Percentiles rank a stretch among this genome's conserved stretches.
These are phyloP conservation scores for Cryptococcus deneoformans DNA, from an alignment of 1,284 basidiomycete genomes.

Conservation along the genomic window DNA sequence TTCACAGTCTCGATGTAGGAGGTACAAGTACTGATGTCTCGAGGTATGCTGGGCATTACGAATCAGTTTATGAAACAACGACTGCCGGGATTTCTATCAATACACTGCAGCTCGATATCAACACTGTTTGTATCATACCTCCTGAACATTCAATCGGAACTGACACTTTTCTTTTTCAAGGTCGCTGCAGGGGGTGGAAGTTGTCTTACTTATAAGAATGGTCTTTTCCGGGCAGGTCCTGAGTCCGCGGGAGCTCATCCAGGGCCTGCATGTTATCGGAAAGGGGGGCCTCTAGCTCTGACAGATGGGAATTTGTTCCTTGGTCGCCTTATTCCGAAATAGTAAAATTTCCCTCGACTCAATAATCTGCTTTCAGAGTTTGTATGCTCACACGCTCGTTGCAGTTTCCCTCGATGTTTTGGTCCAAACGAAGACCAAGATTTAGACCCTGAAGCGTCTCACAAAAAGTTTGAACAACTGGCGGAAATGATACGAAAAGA, in stretches of 20 bases:
- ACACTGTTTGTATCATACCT: conserved; percentile 54
- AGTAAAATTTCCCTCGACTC: conserved; percentile 30
- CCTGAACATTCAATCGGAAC: too few species aligned
- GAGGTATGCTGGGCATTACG: conserved; percentile 78
- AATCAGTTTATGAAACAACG: conserved; percentile 85
- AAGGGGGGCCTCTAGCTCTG: conserved; percentile 65
- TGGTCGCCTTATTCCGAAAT: conserved; percentile 73
- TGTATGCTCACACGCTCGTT: background rate
- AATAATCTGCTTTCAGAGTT: background rate
- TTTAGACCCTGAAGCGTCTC: conserved; percentile 68
- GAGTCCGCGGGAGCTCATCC: conserved; percentile 76
- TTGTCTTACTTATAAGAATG: conserved; percentile 73
- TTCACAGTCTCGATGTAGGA: conserved; percentile 60
- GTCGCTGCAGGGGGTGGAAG: conserved; percentile 80
- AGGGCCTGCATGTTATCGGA: conserved; percentile 77
- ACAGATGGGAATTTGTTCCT: conserved; percentile 84
- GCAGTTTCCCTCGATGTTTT: conserved; percentile 76
- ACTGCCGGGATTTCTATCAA: conserved; percentile 88
- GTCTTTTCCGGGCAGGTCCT: conserved; percentile 77
- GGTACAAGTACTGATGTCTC: conserved; percentile 91
- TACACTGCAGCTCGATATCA: conserved; percentile 82
- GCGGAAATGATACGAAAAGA: conserved; percentile 65
- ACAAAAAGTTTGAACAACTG: conserved; percentile 62
- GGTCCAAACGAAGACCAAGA: conserved; percentile 79
- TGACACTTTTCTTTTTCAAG: background rate